A percentile compares a stretch with the other conserved stretches of the same genome.
These are phyloP conservation scores for Protea cynaroides DNA, from an alignment of 164 flowering plant species.

Conservation along the genomic window DNA sequence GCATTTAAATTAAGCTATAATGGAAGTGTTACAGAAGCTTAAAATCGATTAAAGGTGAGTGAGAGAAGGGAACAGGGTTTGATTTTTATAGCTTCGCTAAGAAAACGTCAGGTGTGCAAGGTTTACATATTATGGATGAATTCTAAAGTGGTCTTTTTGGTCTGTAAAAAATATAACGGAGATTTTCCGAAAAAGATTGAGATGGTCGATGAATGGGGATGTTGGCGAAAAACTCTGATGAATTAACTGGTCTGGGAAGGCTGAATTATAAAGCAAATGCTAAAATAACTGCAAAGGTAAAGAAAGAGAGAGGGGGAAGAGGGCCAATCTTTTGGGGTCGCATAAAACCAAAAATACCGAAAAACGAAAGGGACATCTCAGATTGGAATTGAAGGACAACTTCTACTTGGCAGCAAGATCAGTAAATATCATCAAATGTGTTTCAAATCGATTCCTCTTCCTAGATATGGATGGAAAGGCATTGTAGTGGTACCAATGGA, in stretches of 20 bases:
- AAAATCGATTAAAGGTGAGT: slow-evolving; percentile 40
- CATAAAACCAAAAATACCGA: too few species aligned
- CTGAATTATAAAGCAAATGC: slow-evolving; percentile 5
- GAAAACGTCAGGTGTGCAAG: slow-evolving; percentile 24
- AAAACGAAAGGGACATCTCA: too few species aligned
- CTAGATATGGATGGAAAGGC: too few species aligned
- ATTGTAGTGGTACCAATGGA: too few species aligned
- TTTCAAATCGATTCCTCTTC: too few species aligned
- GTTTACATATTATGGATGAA: slow-evolving; percentile 71
- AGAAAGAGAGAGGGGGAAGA: too few species aligned
- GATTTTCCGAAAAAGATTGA: slow-evolving; percentile 17
- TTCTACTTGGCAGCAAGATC: too few species aligned
- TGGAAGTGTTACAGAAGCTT: slow-evolving; percentile 34
- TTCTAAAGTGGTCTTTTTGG: slow-evolving; percentile 47
- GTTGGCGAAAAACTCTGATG: slow-evolving; percentile 9
- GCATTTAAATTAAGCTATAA: slow-evolving; percentile 39
- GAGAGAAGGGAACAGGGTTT: slow-evolving; percentile 38
- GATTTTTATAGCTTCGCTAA: slow-evolving; percentile 29
- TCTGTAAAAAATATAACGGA: slow-evolving; percentile 33
- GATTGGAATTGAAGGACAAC: too few species aligned
- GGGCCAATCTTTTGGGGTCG: too few species aligned
- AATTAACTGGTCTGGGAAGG: neutral
- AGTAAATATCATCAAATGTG: too few species aligned
- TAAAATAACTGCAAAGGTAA: too few species aligned
- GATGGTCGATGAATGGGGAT: slow-evolving; percentile 11